Base-by-base conservation (phyloP, 2,329 filamentous ascomycete species). In the Aureobasidium sp. region DNA sequence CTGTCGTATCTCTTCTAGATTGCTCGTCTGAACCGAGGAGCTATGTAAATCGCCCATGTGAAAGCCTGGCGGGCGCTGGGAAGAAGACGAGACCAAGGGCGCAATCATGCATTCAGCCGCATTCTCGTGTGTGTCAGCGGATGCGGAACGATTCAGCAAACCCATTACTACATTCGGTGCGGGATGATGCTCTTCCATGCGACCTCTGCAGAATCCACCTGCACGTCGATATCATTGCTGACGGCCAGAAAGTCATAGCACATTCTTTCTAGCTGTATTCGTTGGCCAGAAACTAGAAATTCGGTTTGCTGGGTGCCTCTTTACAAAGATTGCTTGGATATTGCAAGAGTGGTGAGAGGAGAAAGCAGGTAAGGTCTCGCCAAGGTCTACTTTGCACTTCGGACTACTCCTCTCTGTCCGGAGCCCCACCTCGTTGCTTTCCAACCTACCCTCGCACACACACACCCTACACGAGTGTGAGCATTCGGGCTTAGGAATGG, bases 191-290 rank as follows among this genome's bases (percentile, higher is more conserved):
- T 58, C 12, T 47, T 37, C 42, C 42, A 58, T 58, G 55, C 55
- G 39, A 58, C 55, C 52, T 57, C 39, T 58, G 55, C 55, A 58
- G 55, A 58, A 58, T 48, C 41, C 39, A 58, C 9, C 44, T 60
- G 57, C 57, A 60, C 44, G 45, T 42, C 57, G 57, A 60, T 51
- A 60, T 60, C 57, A 60, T 42, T 58, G 42, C 55, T 58, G n/a
- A 58, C 55, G 55, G 53, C 39, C 45, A 11, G 53, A 57, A n/a
- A 42, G 20, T 41, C 45, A 45, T 25, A 34, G 9, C 25, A 14
- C 14, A 44, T 7, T 22, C n/a, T 25, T 25, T 27, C 31, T n/a
- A 29, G 25, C 27, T 57, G 17, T 42, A 22, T 45, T 25, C 5
- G 41, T 39, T 36, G 53, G 53, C 39, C 31, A 34, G 20, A 34